phyloP scores from a whole-genome alignment of 768 basidiomycete species.

The Baorangia bicolor region DNA sequence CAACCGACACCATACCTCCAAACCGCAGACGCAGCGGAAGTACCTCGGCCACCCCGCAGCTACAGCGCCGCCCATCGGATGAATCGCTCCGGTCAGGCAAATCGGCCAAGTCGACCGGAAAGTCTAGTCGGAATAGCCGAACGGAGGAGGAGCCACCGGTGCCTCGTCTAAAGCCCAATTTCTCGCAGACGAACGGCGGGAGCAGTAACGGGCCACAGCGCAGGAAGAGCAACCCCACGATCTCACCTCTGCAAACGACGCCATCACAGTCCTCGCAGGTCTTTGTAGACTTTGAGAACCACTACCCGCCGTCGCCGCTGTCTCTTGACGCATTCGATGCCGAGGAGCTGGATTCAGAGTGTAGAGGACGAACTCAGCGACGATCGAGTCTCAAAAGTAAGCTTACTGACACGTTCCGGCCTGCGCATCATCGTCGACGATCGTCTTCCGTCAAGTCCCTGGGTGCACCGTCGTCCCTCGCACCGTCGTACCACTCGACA shows the following conservation, averaged over 20 bases:
- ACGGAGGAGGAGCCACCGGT: conserved; percentile 30
- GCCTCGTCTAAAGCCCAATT: conserved; percentile 31
- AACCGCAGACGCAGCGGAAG: conserved; percentile 31
- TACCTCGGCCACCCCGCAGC: conserved; percentile 14
- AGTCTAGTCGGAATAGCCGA: conserved; percentile 30
- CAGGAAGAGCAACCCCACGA: conserved; percentile 53
- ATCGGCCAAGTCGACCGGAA: conserved; percentile 34
- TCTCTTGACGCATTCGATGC: conserved; percentile 22
- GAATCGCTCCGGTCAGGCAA: conserved; percentile 44
- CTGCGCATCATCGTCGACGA: conserved; percentile 33
- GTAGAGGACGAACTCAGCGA: conserved; percentile 28
- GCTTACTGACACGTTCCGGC: conserved; percentile 32
- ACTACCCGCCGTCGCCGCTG: conserved; percentile 31
- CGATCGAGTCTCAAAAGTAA: conserved; percentile 34
- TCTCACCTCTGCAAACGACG: conserved; percentile 20
- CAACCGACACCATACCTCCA: conserved; percentile 24
- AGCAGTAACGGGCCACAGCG: conserved; percentile 30
- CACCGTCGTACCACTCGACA: conserved; percentile 21
- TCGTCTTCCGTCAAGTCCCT: conserved; percentile 35
- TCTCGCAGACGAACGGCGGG: conserved; percentile 16
- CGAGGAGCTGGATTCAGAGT: conserved; percentile 26
- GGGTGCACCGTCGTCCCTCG: conserved; percentile 31
- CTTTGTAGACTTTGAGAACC: conserved; percentile 24
- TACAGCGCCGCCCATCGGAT: conserved; percentile 34
- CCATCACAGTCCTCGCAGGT: conserved; percentile 29